Evolutionary conservation across 805 yeast genomes (phyloP).

Genomic region (Candida xiaguanensis): DNA sequence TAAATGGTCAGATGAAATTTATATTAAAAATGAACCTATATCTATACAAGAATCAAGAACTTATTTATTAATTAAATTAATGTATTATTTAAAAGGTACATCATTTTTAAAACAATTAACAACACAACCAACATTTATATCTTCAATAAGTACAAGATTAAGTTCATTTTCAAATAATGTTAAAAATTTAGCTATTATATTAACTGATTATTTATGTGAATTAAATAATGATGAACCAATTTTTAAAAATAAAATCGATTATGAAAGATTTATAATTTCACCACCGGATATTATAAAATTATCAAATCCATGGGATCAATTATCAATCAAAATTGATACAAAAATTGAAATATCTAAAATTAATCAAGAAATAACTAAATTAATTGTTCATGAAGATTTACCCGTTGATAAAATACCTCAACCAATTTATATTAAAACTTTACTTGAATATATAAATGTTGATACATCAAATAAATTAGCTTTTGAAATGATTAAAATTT

Average conservation of each 20-base stretch:
- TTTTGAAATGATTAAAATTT: conserved; percentile 46
- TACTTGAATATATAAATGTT: conserved; percentile 52
- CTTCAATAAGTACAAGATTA: conserved; percentile 53
- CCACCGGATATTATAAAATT: background rate
- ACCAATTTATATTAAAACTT: conserved; percentile 73
- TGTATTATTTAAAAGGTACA: conserved; percentile 13
- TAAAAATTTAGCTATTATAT: conserved; percentile 51
- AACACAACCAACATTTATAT: conserved; percentile 37
- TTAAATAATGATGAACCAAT: conserved; percentile 25
- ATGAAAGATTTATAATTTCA: conserved; percentile 18
- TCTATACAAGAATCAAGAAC: conserved; percentile 47
- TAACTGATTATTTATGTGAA: conserved; percentile 51
- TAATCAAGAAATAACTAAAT: background rate
- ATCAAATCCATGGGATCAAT: conserved; percentile 17
- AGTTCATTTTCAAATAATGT: conserved; percentile 43
- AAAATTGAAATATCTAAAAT: background rate
- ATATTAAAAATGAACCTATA: conserved; percentile 38
- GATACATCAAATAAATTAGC: conserved; percentile 44
- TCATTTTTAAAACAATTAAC: conserved; percentile 27
- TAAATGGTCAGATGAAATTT: conserved; percentile 23
- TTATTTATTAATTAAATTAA: conserved; percentile 38
- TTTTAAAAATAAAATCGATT: conserved; percentile 29
- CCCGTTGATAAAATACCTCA: conserved; percentile 35
- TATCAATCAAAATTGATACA: conserved; percentile 12
- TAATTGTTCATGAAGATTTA: conserved; percentile 9